phyloP scores from a whole-genome alignment of 2,329 filamentous ascomycete genomes.

The Curvularia spicifera region DNA sequence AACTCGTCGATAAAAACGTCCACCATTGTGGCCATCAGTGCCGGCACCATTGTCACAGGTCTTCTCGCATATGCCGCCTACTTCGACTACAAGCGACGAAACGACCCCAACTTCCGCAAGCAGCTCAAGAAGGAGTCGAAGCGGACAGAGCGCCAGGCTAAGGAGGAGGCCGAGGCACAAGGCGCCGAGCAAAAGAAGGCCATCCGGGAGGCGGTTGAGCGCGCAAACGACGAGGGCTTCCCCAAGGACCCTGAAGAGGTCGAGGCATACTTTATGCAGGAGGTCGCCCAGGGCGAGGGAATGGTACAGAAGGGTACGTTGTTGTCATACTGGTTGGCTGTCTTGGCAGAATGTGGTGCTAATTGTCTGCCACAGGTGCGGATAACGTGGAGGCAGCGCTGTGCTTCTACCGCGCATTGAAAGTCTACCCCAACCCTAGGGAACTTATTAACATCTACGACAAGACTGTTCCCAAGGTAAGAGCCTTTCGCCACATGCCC shows the following conservation, averaged over 20 bases:
- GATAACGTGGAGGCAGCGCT: conserved; percentile 83
- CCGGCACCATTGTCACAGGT: conserved; percentile 65
- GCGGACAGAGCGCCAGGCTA: conserved; percentile 71
- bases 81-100: conserved; percentile 70
- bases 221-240: conserved; percentile 90
- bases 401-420: conserved; percentile 97
- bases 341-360: conserved; percentile 17
- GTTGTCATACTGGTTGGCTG: neutral
- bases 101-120: conserved; percentile 68
- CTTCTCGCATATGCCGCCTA: conserved; percentile 69
- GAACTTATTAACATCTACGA: conserved; percentile 98
- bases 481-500: conserved; percentile 11
- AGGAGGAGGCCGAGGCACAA: conserved; percentile 72
- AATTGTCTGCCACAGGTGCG: conserved; percentile 57
- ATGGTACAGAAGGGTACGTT: conserved; percentile 77
- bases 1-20: conserved; percentile 43
- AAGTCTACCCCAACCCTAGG: conserved; percentile 93
- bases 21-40: conserved; percentile 64
- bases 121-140: conserved; percentile 76
- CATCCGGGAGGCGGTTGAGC: conserved; percentile 77
- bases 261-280: conserved; percentile 95
- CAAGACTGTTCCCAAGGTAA: conserved; percentile 94
- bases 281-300: conserved; percentile 86
- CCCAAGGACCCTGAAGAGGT: conserved; percentile 89
- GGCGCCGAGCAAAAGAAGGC: conserved; percentile 71